Conservation (phyloP, 352 stramenopile species). For the Globisporangium paddicum region DNA sequence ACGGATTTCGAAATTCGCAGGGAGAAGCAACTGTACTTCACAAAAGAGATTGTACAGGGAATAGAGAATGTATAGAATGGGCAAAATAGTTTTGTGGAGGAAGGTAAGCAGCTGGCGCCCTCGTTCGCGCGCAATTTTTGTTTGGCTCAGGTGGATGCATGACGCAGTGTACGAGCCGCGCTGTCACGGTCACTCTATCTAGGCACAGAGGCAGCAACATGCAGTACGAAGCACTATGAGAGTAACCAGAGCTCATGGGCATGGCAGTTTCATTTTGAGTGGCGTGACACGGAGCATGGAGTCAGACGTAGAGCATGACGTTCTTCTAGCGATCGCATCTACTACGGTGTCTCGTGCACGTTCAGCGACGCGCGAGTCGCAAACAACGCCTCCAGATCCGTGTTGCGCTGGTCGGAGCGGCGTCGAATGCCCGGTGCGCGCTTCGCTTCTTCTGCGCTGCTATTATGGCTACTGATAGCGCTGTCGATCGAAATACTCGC, state of each 20-base stretch:
- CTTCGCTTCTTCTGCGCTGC: neutral
- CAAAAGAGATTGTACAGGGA: conserved; percentile 1
- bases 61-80: conserved; percentile 4
- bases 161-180: neutral
- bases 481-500: neutral
- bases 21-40: conserved; percentile 6
- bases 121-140: conserved; percentile 9
- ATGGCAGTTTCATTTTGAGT: neutral
- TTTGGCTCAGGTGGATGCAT: neutral
- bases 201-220: too few species aligned
- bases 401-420: conserved; percentile 1
- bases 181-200: too few species aligned
- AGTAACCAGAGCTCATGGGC: too few species aligned
- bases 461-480: neutral
- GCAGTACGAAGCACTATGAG: too few species aligned
- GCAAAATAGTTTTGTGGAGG: conserved; percentile 9
- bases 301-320: neutral
- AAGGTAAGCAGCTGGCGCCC: neutral
- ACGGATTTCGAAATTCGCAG: conserved; percentile 13
- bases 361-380: conserved; percentile 3
- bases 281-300: neutral
- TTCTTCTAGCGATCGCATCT: neutral
- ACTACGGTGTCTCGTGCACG: conserved; percentile 5
- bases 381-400: neutral
- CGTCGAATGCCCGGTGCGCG: conserved; percentile 5